Percentiles rank a stretch among this genome's conserved stretches.
These are phyloP conservation scores for Clarkia xantiana DNA, from an alignment of 345 rosid species.

Conservation along the genomic window DNA sequence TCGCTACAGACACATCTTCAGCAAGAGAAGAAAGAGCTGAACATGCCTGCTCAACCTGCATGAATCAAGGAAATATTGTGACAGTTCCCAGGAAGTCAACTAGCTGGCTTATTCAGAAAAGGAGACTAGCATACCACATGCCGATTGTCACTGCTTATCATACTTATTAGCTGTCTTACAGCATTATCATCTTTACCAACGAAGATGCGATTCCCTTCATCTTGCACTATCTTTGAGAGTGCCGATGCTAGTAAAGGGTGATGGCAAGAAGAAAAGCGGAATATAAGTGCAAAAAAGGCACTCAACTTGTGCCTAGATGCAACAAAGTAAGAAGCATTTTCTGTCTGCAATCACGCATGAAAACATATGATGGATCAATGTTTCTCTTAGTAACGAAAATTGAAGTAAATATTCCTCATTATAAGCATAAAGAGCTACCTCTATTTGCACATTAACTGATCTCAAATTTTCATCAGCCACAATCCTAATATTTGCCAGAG, in stretches of 20 bases:
- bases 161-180: constrained; percentile 92
- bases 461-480: constrained; percentile 85
- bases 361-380: constrained; percentile 9
- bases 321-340: constrained; percentile 84
- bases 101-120: constrained; percentile 8
- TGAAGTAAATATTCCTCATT: not conserved
- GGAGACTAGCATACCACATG: constrained; percentile 59
- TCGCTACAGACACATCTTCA: constrained; percentile 73
- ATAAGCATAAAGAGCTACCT: constrained; percentile 32
- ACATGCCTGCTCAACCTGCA: constrained; percentile 94
- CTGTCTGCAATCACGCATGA: constrained; percentile 46
- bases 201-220: constrained; percentile 71
- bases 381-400: constrained; percentile 1
- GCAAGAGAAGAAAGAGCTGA: constrained; percentile 88
- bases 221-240: constrained; percentile 92
- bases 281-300: constrained; percentile 94
- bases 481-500: constrained; percentile 84
- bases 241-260: constrained; percentile 97
- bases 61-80: constrained; percentile 15
- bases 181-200: constrained; percentile 99
- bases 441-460: constrained; percentile 80
- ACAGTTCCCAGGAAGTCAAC: constrained; percentile 8
- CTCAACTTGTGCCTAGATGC: constrained; percentile 91
- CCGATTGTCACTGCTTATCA: constrained; percentile 89
- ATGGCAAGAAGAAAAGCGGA: constrained; percentile 96